phyloP scores from a whole-genome alignment of 345 rosid genomes.

The Laguncularia racemosa region DNA sequence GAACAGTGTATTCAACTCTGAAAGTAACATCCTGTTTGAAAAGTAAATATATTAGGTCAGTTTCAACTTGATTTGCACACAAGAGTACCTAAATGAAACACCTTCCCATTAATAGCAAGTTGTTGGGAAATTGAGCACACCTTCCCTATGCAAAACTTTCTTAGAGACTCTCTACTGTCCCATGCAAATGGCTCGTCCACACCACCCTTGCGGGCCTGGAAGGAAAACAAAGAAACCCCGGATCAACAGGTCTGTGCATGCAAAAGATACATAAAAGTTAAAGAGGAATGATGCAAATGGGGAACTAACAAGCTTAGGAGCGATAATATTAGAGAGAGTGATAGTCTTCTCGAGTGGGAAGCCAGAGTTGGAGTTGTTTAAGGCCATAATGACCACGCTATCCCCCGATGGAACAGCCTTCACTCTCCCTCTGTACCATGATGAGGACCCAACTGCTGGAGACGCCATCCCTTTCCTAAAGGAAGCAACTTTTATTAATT shows the following conservation, averaged over 20 bases:
- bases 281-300: background rate
- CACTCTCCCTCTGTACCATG: slow-evolving; percentile 71
- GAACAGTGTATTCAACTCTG: slow-evolving; percentile 76
- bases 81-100: background rate
- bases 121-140: slow-evolving; percentile 23
- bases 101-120: background rate
- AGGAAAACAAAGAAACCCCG: background rate
- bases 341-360: slow-evolving; percentile 88
- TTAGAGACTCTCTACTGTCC: slow-evolving; percentile 86
- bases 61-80: background rate
- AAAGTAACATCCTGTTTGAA: slow-evolving; percentile 73
- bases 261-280: background rate
- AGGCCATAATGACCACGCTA: slow-evolving; percentile 63
- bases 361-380: slow-evolving; percentile 53
- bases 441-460: slow-evolving; percentile 24
- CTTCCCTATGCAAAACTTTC: slow-evolving; percentile 98
- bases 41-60: background rate
- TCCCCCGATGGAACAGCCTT: slow-evolving; percentile 90
- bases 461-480: no score
- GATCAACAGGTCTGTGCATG: background rate
- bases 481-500: no score
- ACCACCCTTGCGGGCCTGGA: slow-evolving; percentile 46
- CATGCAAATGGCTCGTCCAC: slow-evolving; percentile 93
- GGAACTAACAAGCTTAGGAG: slow-evolving; percentile 65
- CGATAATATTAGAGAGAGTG: slow-evolving; percentile 68